Evolutionary conservation across 352 stramenopile species (phyloP).

Genomic region (Globisporangium spiculum): DNA sequence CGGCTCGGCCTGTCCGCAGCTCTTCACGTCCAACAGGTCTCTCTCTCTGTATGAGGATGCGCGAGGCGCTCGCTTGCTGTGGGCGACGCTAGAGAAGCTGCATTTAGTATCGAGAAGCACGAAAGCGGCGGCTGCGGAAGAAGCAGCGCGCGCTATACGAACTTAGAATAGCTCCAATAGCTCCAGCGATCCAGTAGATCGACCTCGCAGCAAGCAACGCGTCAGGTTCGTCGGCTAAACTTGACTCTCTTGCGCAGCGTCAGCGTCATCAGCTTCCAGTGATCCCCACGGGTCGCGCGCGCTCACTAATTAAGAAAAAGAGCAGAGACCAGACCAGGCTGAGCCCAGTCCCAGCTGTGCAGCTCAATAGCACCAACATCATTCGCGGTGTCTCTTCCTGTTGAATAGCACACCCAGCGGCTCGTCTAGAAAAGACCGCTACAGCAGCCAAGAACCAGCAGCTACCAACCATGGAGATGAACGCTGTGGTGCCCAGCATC

Average conservation of each 20-base stretch:
- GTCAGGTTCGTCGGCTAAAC: conserved; percentile 6
- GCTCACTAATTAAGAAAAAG: neutral
- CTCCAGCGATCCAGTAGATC: neutral
- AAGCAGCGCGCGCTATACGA: conserved; percentile 8
- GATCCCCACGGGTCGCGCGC: too few relatives aligned
- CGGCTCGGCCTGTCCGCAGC: neutral
- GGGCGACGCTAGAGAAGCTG: neutral
- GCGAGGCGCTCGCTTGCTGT: neutral
- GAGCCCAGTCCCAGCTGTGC: neutral
- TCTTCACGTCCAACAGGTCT: neutral
- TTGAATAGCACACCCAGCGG: neutral
- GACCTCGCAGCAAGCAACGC: neutral
- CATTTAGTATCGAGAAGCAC: conserved; percentile 5
- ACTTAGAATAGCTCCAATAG: conserved; percentile 2
- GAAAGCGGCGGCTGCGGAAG: conserved; percentile 3
- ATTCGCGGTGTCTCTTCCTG: too few relatives aligned
- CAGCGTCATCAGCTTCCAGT: neutral
- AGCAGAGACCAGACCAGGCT: neutral
- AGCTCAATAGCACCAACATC: neutral
- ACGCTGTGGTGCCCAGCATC: conserved; percentile 37
- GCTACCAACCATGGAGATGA: conserved; percentile 21
- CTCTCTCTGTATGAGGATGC: neutral
- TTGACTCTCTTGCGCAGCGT: conserved; percentile 11
- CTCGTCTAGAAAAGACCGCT: conserved; percentile 17
- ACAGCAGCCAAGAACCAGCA: neutral